Percentiles rank a stretch among this genome's conserved stretches.
Conservation (phyloP, 495 filamentous ascomycete species). For the Talaromyces trachyspermus region DNA sequence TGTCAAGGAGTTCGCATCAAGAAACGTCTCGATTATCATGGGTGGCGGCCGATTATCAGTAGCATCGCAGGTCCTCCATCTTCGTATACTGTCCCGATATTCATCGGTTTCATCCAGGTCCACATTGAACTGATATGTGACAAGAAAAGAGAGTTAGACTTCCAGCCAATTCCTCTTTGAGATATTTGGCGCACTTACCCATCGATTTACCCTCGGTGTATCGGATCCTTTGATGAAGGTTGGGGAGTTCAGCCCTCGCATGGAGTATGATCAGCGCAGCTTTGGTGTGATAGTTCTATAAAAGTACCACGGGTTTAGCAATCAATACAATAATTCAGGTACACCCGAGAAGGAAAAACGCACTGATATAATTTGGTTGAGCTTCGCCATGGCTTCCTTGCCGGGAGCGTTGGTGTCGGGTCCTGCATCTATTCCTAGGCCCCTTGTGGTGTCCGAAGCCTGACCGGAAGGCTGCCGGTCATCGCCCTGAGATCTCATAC, state of each 20-base stretch:
- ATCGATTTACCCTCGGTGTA: constrained; percentile 70
- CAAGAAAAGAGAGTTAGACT: constrained; percentile 5
- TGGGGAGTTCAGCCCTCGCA: constrained; percentile 61
- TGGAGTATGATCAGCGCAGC: constrained; percentile 79
- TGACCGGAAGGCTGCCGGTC: constrained; percentile 23
- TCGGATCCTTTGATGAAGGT: constrained; percentile 51
- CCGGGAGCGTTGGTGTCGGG: constrained; percentile 28
- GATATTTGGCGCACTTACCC: constrained; percentile 56
- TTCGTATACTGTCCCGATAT: constrained; percentile 67
- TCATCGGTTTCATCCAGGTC: constrained; percentile 87
- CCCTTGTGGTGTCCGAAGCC: constrained; percentile 29
- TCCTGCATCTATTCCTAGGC: constrained; percentile 34
- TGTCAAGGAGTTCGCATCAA: constrained; percentile 74
- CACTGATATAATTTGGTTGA: constrained; percentile 90
- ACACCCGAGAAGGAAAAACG: constrained; percentile 14
- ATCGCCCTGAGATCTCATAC: constrained; percentile 54
- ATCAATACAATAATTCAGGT: too few relatives aligned
- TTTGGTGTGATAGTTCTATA: constrained; percentile 85
- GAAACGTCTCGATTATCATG: constrained; percentile 81
- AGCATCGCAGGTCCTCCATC: constrained; percentile 73
- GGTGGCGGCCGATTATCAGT: constrained; percentile 73
- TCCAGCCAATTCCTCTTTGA: neutral
- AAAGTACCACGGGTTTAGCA: neutral
- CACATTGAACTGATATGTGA: constrained; percentile 69
- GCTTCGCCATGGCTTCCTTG: constrained; percentile 60